A percentile compares a stretch with the other conserved stretches of the same genome.
phyloP scores from a whole-genome alignment of 2,329 filamentous ascomycete species.

The Hyphodiscus sp. region DNA sequence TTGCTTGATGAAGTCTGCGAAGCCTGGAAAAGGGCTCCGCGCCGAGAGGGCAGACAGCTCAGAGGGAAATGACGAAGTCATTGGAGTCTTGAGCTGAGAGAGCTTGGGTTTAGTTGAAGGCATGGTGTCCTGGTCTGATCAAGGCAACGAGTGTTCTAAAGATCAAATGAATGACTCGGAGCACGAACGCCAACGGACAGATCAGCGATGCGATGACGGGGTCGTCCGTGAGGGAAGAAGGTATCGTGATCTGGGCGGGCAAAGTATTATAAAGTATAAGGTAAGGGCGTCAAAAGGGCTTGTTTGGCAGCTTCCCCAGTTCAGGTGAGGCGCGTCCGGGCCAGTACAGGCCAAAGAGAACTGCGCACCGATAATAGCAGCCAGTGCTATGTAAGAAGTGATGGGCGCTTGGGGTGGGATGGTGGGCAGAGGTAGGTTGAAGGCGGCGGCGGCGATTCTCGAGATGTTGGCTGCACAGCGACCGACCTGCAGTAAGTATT shows the following conservation, averaged over 20 bases:
- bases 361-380: constrained; percentile 22
- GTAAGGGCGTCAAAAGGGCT: constrained; percentile 12
- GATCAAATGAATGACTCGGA: constrained; percentile 24
- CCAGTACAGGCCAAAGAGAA: neutral
- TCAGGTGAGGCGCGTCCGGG: constrained; percentile 7
- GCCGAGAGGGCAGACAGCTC: constrained; percentile 53
- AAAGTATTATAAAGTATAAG: constrained; percentile 23
- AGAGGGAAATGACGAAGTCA: constrained; percentile 55
- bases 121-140: constrained; percentile 22
- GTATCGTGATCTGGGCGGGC: constrained; percentile 9
- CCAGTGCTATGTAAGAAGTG: constrained; percentile 23
- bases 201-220: constrained; percentile 24
- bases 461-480: constrained; percentile 4
- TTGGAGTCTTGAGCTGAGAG: constrained; percentile 54
- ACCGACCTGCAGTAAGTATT: constrained; percentile 6
- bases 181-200: constrained; percentile 21
- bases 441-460: constrained; percentile 6
- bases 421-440: constrained; percentile 1
- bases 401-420: constrained; percentile 12
- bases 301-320: constrained; percentile 12
- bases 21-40: constrained; percentile 60
- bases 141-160: constrained; percentile 20
- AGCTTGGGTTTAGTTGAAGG: constrained; percentile 44
- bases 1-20: constrained; percentile 61
- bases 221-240: constrained; percentile 20